Evolutionary conservation across 495 filamentous ascomycete genomes (phyloP), one percentile per base, ranked within the genome.

Genomic region (Aspergillus nidulans): DNA sequence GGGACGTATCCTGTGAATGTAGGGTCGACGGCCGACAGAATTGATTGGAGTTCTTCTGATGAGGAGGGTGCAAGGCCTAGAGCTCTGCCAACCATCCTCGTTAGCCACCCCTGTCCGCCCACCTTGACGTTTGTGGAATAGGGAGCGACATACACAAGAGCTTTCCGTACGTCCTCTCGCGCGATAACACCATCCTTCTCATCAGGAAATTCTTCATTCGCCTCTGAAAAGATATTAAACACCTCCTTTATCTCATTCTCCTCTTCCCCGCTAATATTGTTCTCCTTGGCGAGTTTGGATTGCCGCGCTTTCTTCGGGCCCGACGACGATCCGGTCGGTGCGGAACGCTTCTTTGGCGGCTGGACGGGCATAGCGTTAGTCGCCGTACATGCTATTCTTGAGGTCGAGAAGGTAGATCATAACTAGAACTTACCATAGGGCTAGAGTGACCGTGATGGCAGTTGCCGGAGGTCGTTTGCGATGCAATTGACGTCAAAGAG

Each of bases 201-300:
- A 56, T 81, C 78, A 3, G 82, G 77, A 63, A 83, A 83, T 28
- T 84, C 81, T 49, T 86, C 79, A 58, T 77, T 62, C 13, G 62
- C 51, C 3, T 67, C 56, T 1, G 88, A 72, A 69, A 97, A 98
- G 16, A 97, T 78, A 26, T 79, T 71, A 71, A 94, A 98, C 15
- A 91, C 91, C 69, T 96, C 91, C 61, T 83, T 83, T 62, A 98
- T 96, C 68, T 96, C 90, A 59, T 80, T 76, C 66, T 98, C 94
- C 74, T 96, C 87, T 46, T 83, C 82, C 19, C 82, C 84, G 24
- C 83, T 85, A 68, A 98, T 84, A 67, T 88, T 81, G 77, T 97
- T 84, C 58, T 94, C 89, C 68, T 89, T 89, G 3, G 92, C 91
- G 55, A 95, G 88, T 66, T 90, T 92, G 60, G 91, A 95, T 59